A percentile compares a stretch with the other conserved stretches of the same genome.
These are phyloP conservation scores for Cynanchum wilfordii DNA, from an alignment of 257 asterid genomes.

Conservation along the genomic window DNA sequence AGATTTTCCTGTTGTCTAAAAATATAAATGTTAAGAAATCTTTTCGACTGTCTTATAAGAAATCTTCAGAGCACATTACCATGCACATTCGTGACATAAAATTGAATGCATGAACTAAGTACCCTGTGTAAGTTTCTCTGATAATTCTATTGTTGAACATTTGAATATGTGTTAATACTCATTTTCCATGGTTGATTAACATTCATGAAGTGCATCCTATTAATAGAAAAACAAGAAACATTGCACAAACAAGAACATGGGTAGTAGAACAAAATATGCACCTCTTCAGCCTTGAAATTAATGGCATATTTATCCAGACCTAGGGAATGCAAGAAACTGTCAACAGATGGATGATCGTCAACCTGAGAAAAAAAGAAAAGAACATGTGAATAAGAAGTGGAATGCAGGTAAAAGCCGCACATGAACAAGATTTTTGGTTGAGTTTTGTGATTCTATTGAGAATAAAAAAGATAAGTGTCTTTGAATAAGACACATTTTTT, in stretches of 20 bases:
- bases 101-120: neutral
- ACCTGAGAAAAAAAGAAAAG: slow-evolving; percentile 38
- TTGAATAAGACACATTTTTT: neutral
- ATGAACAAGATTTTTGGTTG: neutral
- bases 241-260: slow-evolving; percentile 8
- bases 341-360: slow-evolving; percentile 67
- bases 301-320: slow-evolving; percentile 76
- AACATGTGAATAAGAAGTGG: slow-evolving; percentile 8
- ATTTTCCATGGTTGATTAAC: neutral
- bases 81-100: neutral
- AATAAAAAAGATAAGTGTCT: neutral
- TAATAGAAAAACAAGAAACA: neutral
- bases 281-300: slow-evolving; percentile 91
- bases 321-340: slow-evolving; percentile 67
- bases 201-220: neutral
- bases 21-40: neutral
- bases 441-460: neutral
- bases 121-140: neutral
- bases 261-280: slow-evolving; percentile 24
- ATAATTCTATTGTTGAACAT: neutral
- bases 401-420: neutral
- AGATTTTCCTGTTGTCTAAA: slow-evolving; percentile 1
- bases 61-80: neutral
- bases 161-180: neutral
- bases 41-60: neutral